A percentile compares a stretch with the other conserved stretches of the same genome.
These are phyloP conservation scores for Candida anglica DNA, from an alignment of 805 yeast genomes.

Conservation along the genomic window DNA sequence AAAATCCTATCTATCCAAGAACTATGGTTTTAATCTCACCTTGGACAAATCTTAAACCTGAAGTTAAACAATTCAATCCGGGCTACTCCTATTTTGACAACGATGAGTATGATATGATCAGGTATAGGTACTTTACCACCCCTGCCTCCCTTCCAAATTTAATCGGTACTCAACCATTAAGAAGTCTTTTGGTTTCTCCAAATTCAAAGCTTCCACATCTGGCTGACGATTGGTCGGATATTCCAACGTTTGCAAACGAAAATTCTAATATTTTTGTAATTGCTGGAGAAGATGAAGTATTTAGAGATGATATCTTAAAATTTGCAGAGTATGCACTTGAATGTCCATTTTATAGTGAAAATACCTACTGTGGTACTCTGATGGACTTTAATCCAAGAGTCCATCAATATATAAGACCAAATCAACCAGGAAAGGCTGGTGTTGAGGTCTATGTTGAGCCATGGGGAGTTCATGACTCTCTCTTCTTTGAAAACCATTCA, in stretches of 20 bases:
- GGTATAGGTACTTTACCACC: constrained; percentile 7
- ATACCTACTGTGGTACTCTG: constrained; percentile 23
- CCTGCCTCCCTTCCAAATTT: not conserved
- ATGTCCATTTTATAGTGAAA: constrained; percentile 18
- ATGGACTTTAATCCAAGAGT: constrained; percentile 12
- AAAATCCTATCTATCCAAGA: constrained; percentile 19
- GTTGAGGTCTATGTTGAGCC: constrained; percentile 26
- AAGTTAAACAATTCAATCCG: constrained; percentile 14
- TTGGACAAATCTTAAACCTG: constrained; percentile 32
- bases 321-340: constrained; percentile 31
- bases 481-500: constrained; percentile 22
- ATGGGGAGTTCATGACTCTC: constrained; percentile 33
- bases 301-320: constrained; percentile 35
- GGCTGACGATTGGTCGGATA: constrained; percentile 28
- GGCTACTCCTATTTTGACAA: constrained; percentile 35
- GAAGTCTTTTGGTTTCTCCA: constrained; percentile 18
- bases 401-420: constrained; percentile 16
- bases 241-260: constrained; percentile 26
- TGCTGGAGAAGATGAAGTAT: constrained; percentile 39
- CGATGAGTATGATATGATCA: constrained; percentile 16
- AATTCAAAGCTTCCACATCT: constrained; percentile 17
- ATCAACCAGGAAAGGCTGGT: constrained; percentile 13
- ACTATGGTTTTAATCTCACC: constrained; percentile 29
- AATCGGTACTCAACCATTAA: constrained; percentile 11
- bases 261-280: constrained; percentile 25